phyloP scores from a whole-genome alignment of 495 filamentous ascomycete species.

The Neurospora sp. region DNA sequence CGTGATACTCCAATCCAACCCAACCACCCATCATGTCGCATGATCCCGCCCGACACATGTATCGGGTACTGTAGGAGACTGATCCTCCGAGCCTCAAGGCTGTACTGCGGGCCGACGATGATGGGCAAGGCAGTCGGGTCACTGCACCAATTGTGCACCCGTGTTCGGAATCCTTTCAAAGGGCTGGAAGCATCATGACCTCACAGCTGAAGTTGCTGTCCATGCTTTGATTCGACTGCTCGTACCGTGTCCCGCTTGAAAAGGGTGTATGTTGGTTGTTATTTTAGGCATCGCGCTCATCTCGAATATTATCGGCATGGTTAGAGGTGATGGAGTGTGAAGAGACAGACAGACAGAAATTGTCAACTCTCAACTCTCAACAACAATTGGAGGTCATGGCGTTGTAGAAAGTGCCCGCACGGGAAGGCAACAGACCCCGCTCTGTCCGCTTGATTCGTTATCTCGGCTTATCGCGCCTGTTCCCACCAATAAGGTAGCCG shows the following conservation, averaged over 20 bases:
- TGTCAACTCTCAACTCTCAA: neutral
- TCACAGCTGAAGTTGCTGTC: neutral
- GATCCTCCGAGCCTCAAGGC: neutral
- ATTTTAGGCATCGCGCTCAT: neutral
- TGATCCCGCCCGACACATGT: neutral
- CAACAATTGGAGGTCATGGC: neutral
- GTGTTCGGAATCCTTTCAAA: neutral
- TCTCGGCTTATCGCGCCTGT: neutral
- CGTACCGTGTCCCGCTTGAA: neutral
- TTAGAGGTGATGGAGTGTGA: neutral
- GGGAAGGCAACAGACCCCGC: neutral
- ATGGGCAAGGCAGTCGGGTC: neutral
- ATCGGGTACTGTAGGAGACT: neutral
- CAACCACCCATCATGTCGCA: neutral
- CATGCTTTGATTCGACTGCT: neutral
- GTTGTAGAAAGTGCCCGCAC: neutral
- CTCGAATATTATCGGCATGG: neutral
- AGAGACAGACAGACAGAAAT: neutral
- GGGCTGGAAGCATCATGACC: neutral
- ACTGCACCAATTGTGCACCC: neutral
- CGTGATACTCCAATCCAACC: neutral
- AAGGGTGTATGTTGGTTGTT: neutral
- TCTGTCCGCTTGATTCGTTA: neutral
- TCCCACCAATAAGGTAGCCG: neutral
- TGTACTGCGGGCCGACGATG: neutral